A percentile compares a stretch with the other conserved stretches of the same genome.
phyloP scores from a whole-genome alignment of 805 yeast genomes.

The Candida krabiensis region DNA sequence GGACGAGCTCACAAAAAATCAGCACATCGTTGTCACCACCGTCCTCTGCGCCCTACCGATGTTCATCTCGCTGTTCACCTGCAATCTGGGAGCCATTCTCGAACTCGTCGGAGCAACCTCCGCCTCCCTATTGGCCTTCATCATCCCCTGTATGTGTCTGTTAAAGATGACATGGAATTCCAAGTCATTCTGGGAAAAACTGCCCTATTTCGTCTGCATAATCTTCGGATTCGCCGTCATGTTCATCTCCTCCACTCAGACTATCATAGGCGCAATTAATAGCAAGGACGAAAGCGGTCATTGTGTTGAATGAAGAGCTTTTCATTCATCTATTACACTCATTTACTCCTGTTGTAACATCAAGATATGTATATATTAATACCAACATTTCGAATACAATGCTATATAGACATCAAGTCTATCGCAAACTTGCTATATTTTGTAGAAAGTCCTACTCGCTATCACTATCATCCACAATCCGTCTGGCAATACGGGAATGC shows the following conservation, averaged over 20 bases:
- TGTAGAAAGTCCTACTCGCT: too few relatives aligned
- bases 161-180: slow-evolving; percentile 57
- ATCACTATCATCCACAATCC: slow-evolving; percentile 2
- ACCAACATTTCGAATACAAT: too few relatives aligned
- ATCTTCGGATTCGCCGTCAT: slow-evolving; percentile 74
- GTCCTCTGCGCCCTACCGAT: slow-evolving; percentile 65
- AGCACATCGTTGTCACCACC: slow-evolving; percentile 67
- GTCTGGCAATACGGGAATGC: background rate
- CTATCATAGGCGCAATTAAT: slow-evolving; percentile 48
- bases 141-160: slow-evolving; percentile 84
- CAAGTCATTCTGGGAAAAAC: slow-evolving; percentile 42
- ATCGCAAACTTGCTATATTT: too few relatives aligned
- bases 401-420: too few relatives aligned
- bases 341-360: too few relatives aligned
- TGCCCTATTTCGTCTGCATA: slow-evolving; percentile 62
- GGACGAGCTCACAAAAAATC: slow-evolving; percentile 35
- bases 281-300: slow-evolving; percentile 44
- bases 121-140: slow-evolving; percentile 90
- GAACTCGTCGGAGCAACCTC: slow-evolving; percentile 93
- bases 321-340: background rate
- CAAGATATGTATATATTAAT: background rate
- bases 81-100: slow-evolving; percentile 84
- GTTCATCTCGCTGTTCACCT: slow-evolving; percentile 74
- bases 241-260: slow-evolving; percentile 78
- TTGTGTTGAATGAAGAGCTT: slow-evolving; percentile 37